A percentile compares a stretch with the other conserved stretches of the same genome.
These are phyloP conservation scores for Ganoderma lingzhi DNA, from an alignment of 1,284 basidiomycete species.

Conservation along the genomic window DNA sequence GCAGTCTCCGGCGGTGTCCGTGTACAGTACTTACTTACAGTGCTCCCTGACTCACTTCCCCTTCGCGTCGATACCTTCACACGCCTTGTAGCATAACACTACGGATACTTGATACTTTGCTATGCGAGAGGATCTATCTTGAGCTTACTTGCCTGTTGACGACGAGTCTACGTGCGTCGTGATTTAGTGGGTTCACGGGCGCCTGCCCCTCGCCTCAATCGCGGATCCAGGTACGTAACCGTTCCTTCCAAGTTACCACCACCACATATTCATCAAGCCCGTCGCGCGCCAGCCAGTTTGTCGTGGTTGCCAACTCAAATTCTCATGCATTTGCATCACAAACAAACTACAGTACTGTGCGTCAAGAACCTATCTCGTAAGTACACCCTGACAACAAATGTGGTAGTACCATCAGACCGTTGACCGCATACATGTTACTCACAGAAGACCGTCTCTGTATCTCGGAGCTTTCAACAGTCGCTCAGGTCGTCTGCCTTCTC, in stretches of 20 bases:
- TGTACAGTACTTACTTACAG: slow-evolving; percentile 10
- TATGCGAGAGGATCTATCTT: not conserved
- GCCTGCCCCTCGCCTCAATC: not conserved
- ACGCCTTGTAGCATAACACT: slow-evolving; percentile 3
- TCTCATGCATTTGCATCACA: not conserved
- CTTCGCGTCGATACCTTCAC: not conserved
- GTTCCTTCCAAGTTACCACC: not conserved
- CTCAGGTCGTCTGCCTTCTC: slow-evolving; percentile 6
- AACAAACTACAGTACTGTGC: not conserved
- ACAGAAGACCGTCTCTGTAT: not conserved
- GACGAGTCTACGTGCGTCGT: not conserved
- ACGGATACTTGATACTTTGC: not conserved
- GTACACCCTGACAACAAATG: not conserved
- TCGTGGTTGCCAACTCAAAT: not conserved
- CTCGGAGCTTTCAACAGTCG: too few species aligned
- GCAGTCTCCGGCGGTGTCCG: not conserved
- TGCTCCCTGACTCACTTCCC: not conserved
- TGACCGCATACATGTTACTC: slow-evolving; percentile 1
- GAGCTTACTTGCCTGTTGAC: not conserved
- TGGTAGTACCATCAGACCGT: too few species aligned
- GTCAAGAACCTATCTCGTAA: not conserved
- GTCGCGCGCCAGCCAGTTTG: not conserved
- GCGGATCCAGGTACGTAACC: not conserved
- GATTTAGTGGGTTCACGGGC: not conserved
- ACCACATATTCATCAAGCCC: not conserved